Evolutionary conservation across 352 stramenopile genomes (phyloP), one percentile per base, ranked within the genome.

Genomic region (Globisporangium canariense): DNA sequence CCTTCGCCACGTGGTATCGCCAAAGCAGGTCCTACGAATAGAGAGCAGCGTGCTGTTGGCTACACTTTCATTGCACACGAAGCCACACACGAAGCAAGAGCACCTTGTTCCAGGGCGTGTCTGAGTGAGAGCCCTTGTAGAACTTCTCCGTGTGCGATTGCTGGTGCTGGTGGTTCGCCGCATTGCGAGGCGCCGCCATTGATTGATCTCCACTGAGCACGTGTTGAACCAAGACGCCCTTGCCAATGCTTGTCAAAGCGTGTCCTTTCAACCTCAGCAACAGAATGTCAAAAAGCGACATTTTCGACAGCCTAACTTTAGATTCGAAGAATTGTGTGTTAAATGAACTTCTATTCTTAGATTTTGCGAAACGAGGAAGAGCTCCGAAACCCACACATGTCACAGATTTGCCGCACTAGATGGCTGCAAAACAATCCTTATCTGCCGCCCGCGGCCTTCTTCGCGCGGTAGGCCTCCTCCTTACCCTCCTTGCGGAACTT

Each of bases 401-500:
- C 56, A 30, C 56, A 62, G 28, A 32, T 62, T 62, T 32, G 25
- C 20, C 36, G 36, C 6, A 41, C 11, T 13, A 1, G 20, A 9
- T 47, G 14, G 41, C 41, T 47, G 4, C 36, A 41, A 11, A 41
- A 11, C 9, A 16, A 41, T 41, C 16, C 13, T 38, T 36, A 64
- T 32, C 38, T 54, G 0, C 67, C 55, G 16, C 69, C 75, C 34
- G 67, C 75, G 38, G 65, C 79, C 69, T 83, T 89, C 66, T 79
- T 75, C 38, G 71, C 74, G 32, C 74, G 85, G 58, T 71, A 88
- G 8, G 71, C 79, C 3, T 67, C 80, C 20, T 93, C 84, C 65
- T 96, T 96, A 53, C 87, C 87, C 40, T 90, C 81, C 7, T 82
- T 83, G 50, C 87, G 85, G 77, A 80, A 94, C 73, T 93, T 93